A percentile compares a stretch with the other conserved stretches of the same genome.
phyloP scores from a whole-genome alignment of 106 monocot genomes.

The Ottelia alismoides region DNA sequence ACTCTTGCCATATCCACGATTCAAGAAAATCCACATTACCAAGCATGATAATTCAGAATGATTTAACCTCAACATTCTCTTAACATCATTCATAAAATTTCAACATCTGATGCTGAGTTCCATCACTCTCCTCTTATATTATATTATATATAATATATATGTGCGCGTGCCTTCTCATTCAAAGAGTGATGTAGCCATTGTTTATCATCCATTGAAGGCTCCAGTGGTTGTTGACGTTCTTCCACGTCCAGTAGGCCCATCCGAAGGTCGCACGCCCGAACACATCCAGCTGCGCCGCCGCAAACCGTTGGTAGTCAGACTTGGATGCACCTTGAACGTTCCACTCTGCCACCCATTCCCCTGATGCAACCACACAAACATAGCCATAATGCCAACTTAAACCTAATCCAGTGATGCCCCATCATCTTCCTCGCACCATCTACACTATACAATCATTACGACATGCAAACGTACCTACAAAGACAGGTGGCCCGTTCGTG shows the following conservation, averaged over 20 bases:
- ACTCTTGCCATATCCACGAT: too few species aligned
- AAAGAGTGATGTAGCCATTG: slow-evolving; percentile 51
- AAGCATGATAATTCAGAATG: too few species aligned
- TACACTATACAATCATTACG: background rate
- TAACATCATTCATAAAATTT: too few species aligned
- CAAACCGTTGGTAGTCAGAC: slow-evolving; percentile 51
- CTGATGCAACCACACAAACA: slow-evolving; percentile 12
- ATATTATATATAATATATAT: too few species aligned
- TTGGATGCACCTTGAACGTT: slow-evolving; percentile 17
- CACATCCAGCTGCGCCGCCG: slow-evolving; percentile 39
- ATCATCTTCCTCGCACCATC: background rate
- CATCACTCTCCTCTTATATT: too few species aligned
- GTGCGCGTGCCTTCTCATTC: too few species aligned
- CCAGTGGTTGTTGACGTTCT: slow-evolving; percentile 39
- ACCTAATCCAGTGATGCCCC: background rate
- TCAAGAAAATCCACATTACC: too few species aligned
- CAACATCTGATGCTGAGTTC: too few species aligned
- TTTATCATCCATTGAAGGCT: slow-evolving; percentile 79
- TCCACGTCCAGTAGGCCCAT: slow-evolving; percentile 73
- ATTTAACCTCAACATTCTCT: too few species aligned
- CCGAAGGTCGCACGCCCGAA: slow-evolving; percentile 58
- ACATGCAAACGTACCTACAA: slow-evolving; percentile 41
- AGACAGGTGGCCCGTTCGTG: slow-evolving; percentile 43
- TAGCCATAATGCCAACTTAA: background rate
- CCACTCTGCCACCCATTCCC: slow-evolving; percentile 83